These are phyloP conservation scores for Cladorrhinum sp. DNA, from an alignment of 2,329 filamentous ascomycete genomes.

Conservation along the genomic window DNA sequence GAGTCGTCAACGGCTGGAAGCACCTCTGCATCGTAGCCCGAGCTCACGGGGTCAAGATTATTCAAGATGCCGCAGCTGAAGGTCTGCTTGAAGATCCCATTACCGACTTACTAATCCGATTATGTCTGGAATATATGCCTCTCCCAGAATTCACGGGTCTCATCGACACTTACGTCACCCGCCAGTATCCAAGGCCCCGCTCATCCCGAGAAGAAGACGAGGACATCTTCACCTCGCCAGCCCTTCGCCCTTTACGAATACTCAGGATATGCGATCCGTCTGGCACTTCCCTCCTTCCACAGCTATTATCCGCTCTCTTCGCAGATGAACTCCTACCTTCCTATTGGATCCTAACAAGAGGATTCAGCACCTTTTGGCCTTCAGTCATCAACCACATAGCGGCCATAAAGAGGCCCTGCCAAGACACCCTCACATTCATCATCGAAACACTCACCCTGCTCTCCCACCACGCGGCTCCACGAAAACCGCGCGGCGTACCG, in stretches of 20 bases:
- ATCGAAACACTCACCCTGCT: slow-evolving; percentile 34
- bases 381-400: slow-evolving; percentile 37
- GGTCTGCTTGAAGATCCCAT: slow-evolving; percentile 42
- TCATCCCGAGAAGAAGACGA: slow-evolving; percentile 21
- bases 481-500: slow-evolving; percentile 12
- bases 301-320: slow-evolving; percentile 38
- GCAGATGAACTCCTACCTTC: slow-evolving; percentile 35
- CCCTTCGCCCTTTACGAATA: slow-evolving; percentile 34
- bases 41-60: slow-evolving; percentile 44
- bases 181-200: slow-evolving; percentile 34
- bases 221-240: slow-evolving; percentile 28
- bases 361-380: slow-evolving; percentile 42
- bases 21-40: slow-evolving; percentile 45
- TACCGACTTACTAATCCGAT: slow-evolving; percentile 38
- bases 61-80: slow-evolving; percentile 41
- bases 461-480: slow-evolving; percentile 20
- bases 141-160: slow-evolving; percentile 42
- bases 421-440: slow-evolving; percentile 38
- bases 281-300: slow-evolving; percentile 32
- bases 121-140: slow-evolving; percentile 39
- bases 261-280: slow-evolving; percentile 12
- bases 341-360: slow-evolving; percentile 44
- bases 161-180: slow-evolving; percentile 35
- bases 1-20: slow-evolving; percentile 43
- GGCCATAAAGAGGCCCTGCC: slow-evolving; percentile 25